Evolutionary conservation across 2,329 filamentous ascomycete genomes (phyloP), one percentile per base, ranked within the genome.

Genomic region (Monilinia aucupariae): DNA sequence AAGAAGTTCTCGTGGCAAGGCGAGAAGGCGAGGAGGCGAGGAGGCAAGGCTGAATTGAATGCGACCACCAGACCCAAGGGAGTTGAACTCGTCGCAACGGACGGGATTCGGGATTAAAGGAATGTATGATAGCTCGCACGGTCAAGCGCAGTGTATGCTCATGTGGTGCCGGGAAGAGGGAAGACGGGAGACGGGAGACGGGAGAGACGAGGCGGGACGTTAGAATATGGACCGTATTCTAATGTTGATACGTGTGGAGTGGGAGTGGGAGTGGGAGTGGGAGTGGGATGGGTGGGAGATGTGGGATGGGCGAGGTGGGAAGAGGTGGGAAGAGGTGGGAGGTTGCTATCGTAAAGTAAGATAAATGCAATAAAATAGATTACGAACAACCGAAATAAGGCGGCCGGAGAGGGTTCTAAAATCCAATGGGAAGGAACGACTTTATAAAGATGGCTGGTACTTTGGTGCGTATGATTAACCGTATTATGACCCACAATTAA

Each of bases 351-450:
- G 60, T 48, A 58, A 62, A 50, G 30, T 45, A 25, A 34, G 37
- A 22, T 22, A 37, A 25, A 17, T 34, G n/a, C 39, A 25, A 25
- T 30, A 49, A 58, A 34, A 34, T 51, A 34, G 27, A 58, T 58
- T 62, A 62, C 60, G 52, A 43, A 62, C 60, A 62, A 62, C 60
- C 60, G 45, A 56, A 56, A 56, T 56, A 47, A 56, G 34, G 43
- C 52, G 34, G 43, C 52, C 60, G 34, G 30, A 49, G 37, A 58
- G 2, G 25, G 13, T 27, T 62, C 45, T 25, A 55, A 56, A 43
- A n/a, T 59, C 27, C 8, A 59, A 59, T n/a, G 32, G 52, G 34
- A 27, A 47, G 45, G 30, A 39, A 48, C 45, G 51, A 43, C 53
- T 62, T 50, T 62, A 62, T 62, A 58, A 43, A 32, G 25, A 27